Base-by-base conservation (phyloP, 1,284 basidiomycete genomes). In the Sporisorium sorghi region DNA sequence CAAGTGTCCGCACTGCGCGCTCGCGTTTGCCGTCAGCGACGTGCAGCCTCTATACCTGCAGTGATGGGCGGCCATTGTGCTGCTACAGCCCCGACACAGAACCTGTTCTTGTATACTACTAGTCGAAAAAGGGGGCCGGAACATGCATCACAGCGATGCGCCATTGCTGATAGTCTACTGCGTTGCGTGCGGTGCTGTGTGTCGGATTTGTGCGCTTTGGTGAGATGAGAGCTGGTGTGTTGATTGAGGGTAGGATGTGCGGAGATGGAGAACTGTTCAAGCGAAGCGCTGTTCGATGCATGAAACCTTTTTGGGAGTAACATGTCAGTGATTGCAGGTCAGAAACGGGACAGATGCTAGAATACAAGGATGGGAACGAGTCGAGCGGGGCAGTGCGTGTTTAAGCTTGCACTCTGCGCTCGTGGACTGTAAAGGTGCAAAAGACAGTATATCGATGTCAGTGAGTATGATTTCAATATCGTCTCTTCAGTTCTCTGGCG, bases 1-100 rank as follows among this genome's bases (percentile, higher is more conserved):
- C 49, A 97, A 97, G 86, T 99, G 96, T 85, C 96, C 96, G 17
- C 91, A 92, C 21, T 98, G 96, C 84, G 91, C 91, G 72, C 82
- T 92, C 39, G 87, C 89, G 1, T 99, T 99, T 86, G 91, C 92
- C 7, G 90, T 91, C 79, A 91, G 91, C 68, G 95, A 99, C 76
- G 92, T 94, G 23, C 90, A 93, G 83, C 88, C 89, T 51, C 86
- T 98, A 55, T 97, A 90, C 85, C 92, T 80, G 65, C 76, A 76
- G 70, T 84, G 49, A 70, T 39, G 42, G 15, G 37, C n/a, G n/a
- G n/a, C n/a, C n/a, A n/a, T n/a, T n/a, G n/a, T n/a, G n/a, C n/a
- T n/a, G n/a, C n/a, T n/a, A n/a, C n/a, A n/a, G n/a, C n/a, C n/a
- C n/a, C n/a, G n/a, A n/a, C n/a, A n/a, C n/a, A n/a, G n/a, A n/a